Base-by-base conservation (phyloP, 768 basidiomycete genomes). In the Hygrophoropsis aurantiaca region DNA sequence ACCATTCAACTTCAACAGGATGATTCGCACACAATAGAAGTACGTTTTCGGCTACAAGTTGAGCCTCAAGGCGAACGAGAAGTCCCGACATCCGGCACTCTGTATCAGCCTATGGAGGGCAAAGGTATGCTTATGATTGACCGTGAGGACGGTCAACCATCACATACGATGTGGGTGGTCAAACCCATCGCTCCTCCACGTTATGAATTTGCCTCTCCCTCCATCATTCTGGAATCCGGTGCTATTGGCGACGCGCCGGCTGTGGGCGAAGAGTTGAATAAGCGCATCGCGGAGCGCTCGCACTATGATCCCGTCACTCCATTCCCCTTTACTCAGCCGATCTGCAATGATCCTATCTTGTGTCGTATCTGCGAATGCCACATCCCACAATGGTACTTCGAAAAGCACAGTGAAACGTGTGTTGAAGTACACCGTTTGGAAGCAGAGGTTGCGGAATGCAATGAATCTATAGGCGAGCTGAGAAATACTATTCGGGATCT, bases 381-480 rank as follows among this genome's bases (percentile, higher is more conserved):
- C 56, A 89, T 98, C 48, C 94, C 95, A 2, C 90, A 95, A 51
- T 99, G 97, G 97, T 99, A 94, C 73, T 99, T 99, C 65, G 97
- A 98, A 73, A 98, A 97, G 73, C 97, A 99, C 73, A 98, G 93
- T 78, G 97, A 99, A 70, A 98, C 94, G 10, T 99, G 97, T 58
- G 91, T 84, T 55, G 95, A 97, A 70, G 86, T 90, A 3, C 97
- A 99, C 69, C 85, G 91, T 37, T 77, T 99, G 51, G 97, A 99
- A 68, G 93, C 94, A 15, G 94, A 97, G 66, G 94, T 98, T 54
- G 71, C 79, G 32, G 90, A 93, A 60, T 91, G 87, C 73, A 97
- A 98, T 69, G 97, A 99, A 65, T 86, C 86, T 19, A 86, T 98
- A 46, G 68, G 77, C 13, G 97, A 98, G 60, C 76, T 98, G 44